Percentiles rank a stretch among this genome's conserved stretches.
Conservation (phyloP, 768 basidiomycete species). For the Tulasnella sp. region DNA sequence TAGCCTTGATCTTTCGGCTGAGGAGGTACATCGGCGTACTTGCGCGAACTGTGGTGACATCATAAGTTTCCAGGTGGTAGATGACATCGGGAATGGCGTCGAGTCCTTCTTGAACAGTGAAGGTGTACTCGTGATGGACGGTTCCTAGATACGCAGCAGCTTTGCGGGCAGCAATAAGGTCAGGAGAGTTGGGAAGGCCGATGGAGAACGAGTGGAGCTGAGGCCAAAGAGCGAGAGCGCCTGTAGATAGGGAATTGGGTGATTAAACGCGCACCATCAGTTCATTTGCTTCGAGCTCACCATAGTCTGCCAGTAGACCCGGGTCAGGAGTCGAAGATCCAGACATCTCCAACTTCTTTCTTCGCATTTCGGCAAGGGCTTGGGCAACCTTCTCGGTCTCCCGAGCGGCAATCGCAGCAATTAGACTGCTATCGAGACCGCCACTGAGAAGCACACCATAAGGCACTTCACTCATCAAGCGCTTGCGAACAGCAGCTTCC, state of each 20-base stretch:
- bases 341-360: constrained; percentile 41
- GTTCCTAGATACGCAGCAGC: constrained; percentile 93
- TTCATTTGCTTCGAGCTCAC: constrained; percentile 49
- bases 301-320: constrained; percentile 43
- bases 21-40: constrained; percentile 99
- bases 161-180: constrained; percentile 90
- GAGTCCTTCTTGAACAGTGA: constrained; percentile 96
- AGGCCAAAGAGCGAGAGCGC: constrained; percentile 85
- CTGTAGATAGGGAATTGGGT: constrained; percentile 44
- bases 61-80: constrained; percentile 97
- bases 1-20: constrained; percentile 97
- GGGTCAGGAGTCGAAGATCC: constrained; percentile 28
- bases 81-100: constrained; percentile 98
- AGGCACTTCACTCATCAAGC: constrained; percentile 97
- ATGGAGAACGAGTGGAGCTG: constrained; percentile 98
- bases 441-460: constrained; percentile 96
- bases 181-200: constrained; percentile 92
- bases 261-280: not conserved
- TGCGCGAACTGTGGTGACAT: constrained; percentile 97
- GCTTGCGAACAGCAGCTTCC: constrained; percentile 90
- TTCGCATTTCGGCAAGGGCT: constrained; percentile 73
- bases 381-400: constrained; percentile 91
- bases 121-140: constrained; percentile 95
- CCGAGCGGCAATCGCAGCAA: constrained; percentile 90
- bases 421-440: constrained; percentile 93